phyloP scores from a whole-genome alignment of 2,329 filamentous ascomycete species.

The Zymoseptoria pseudotritici region DNA sequence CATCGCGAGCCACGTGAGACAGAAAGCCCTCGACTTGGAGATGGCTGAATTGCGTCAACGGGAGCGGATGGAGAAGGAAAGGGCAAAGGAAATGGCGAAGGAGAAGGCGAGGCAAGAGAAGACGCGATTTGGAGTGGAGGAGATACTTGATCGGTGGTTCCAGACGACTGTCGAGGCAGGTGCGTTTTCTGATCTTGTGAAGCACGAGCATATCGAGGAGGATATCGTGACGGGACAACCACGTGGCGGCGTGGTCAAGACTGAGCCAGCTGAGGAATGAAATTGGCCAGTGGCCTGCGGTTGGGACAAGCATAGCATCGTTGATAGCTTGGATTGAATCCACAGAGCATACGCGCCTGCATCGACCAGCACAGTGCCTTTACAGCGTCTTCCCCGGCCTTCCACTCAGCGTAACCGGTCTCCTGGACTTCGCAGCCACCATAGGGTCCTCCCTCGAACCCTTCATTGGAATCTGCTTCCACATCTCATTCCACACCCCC shows the following conservation, averaged over 20 bases:
- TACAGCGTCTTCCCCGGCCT: neutral
- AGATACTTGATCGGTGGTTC: neutral
- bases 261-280: neutral
- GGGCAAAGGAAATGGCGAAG: neutral
- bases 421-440: neutral
- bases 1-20: neutral
- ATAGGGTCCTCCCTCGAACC: constrained; percentile 2
- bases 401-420: neutral
- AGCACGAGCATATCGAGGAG: neutral
- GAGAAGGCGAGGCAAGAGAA: neutral
- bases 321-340: neutral
- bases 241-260: neutral
- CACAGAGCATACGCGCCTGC: neutral
- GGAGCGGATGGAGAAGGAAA: neutral
- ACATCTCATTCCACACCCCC: constrained; percentile 25
- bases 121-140: neutral
- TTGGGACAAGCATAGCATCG: neutral
- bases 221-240: neutral
- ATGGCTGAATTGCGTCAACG: neutral
- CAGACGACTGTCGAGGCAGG: neutral
- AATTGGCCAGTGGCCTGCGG: neutral
- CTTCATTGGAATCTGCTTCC: constrained; percentile 21
- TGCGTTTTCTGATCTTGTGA: neutral
- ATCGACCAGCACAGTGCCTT: neutral
- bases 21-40: neutral